Evolutionary conservation across 1,284 basidiomycete genomes (phyloP), one percentile per base, ranked within the genome.

Genomic region (Austroboletus niveus): DNA sequence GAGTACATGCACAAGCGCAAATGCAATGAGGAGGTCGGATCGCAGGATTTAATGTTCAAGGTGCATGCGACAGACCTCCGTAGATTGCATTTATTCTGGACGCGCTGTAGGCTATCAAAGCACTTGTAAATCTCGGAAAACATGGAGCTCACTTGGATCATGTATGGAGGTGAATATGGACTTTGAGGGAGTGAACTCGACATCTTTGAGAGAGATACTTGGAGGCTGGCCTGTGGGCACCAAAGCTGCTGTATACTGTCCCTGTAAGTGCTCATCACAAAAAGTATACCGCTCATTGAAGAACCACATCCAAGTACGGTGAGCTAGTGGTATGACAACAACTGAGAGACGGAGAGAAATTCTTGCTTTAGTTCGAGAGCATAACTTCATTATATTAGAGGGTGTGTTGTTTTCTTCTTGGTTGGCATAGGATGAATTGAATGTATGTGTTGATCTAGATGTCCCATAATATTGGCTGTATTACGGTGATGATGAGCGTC

Each of bases 321-420:
- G 82, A 82, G 60, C 87, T 5, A 87, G 86, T 17, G 91, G 90
- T 7, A 82, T 83, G 69, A 92, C 89, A 8, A 80, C 84, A 0
- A 66, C 78, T 9, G 81, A 86, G 52, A 79, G 92, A 48, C 85
- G 91, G 51, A 76, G 81, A 44, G 86, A 87, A 60, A 80, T 92
- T 11, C 77, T 97, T 14, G 71, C 76, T 48, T 76, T 95, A 11
- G 84, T 85, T 29, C 76, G 78, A 49, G 79, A 89, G 62, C 80
- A 89, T 64, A 79, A 89, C 62, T 79, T 95, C 59, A 71, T 94
- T 49, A 87, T 94, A 59, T 69, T 94, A 30, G 91, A 94, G 78
- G 87, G 85, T 78, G 64, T 27, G 36, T 51, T 22, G 34, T 29
- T 29, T 29, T 29, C 27, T 4, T 29, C 27, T 29, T 29, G 27